Conservation (phyloP, 2,329 filamentous ascomycete species). For the Neofusicoccum ribis region DNA sequence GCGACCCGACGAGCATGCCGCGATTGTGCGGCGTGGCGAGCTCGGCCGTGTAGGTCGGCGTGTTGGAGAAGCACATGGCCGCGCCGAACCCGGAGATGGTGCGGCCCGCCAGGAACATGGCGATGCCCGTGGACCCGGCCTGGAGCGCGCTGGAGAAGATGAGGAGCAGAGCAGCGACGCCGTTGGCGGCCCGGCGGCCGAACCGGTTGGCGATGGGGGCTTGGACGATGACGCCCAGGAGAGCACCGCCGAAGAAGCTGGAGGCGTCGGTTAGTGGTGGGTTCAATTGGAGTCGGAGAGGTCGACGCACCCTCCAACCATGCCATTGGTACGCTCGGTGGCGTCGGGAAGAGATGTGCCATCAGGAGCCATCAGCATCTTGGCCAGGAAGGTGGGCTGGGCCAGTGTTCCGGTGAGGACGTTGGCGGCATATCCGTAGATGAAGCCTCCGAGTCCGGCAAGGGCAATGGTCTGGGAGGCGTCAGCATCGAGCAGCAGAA, state of each 20-base stretch:
- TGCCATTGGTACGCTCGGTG: conserved; percentile 23
- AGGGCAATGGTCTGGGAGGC: conserved; percentile 4
- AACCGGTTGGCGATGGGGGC: conserved; percentile 26
- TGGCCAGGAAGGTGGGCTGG: conserved; percentile 29
- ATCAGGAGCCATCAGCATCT: conserved; percentile 24
- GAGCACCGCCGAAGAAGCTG: conserved; percentile 27
- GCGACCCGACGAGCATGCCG: conserved; percentile 31
- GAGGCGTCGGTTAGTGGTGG: background rate
- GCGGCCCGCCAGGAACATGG: conserved; percentile 18
- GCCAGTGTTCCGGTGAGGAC: conserved; percentile 32
- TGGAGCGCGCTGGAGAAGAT: conserved; percentile 14
- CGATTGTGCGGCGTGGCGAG: conserved; percentile 17
- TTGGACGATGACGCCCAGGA: conserved; percentile 27
- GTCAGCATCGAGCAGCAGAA: background rate
- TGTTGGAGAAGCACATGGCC: conserved; percentile 17
- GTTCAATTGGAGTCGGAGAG: background rate
- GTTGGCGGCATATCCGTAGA: conserved; percentile 33
- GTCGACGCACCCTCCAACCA: conserved; percentile 24
- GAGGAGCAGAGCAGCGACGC: conserved; percentile 6
- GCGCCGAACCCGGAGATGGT: conserved; percentile 17
- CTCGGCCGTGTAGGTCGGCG: conserved; percentile 19
- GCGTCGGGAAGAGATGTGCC: conserved; percentile 19
- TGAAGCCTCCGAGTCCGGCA: conserved; percentile 31
- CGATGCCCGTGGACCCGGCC: conserved; percentile 18
- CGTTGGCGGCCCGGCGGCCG: conserved; percentile 26